Conservation (phyloP, 257 asterid genomes). For the Rhazya stricta region DNA sequence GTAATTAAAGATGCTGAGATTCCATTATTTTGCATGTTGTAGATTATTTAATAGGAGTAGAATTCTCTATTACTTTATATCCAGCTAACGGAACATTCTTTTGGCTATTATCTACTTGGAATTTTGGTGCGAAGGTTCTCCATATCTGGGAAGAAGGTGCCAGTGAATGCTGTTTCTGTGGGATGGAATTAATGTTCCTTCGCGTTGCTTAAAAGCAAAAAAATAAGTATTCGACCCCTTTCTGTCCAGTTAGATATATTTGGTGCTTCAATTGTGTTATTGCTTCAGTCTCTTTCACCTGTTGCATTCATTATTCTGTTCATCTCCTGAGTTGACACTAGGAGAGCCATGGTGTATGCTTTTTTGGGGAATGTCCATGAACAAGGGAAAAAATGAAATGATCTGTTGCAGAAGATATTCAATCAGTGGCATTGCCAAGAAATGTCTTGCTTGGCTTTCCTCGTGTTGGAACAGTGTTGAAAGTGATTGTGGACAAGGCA, state of each 20-base stretch:
- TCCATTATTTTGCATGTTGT: background rate
- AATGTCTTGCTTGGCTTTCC: slow-evolving; percentile 8
- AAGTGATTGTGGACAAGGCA: slow-evolving; percentile 11
- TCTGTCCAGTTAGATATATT: background rate
- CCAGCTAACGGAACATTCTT: background rate
- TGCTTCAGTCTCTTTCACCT: background rate
- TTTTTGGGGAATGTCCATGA: background rate
- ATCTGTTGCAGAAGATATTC: slow-evolving; percentile 11
- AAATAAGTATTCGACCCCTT: background rate
- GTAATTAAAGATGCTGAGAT: background rate
- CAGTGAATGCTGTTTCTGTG: slow-evolving; percentile 26
- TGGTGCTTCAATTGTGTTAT: background rate
- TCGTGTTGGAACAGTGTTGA: slow-evolving; percentile 15
- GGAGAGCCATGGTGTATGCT: background rate
- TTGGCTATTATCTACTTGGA: background rate
- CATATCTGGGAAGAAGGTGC: slow-evolving; percentile 20
- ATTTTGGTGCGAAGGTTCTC: slow-evolving; percentile 16
- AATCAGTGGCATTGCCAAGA: background rate
- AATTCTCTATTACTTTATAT: background rate
- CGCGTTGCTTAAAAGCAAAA: slow-evolving; percentile 5
- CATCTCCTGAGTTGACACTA: background rate
- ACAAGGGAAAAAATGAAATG: background rate
- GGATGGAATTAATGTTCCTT: slow-evolving; percentile 33
- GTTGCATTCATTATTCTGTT: no score
- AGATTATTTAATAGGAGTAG: background rate